These are phyloP conservation scores for Phaeophleospora eucalypticola DNA, from an alignment of 2,329 filamentous ascomycete genomes.

Conservation along the genomic window DNA sequence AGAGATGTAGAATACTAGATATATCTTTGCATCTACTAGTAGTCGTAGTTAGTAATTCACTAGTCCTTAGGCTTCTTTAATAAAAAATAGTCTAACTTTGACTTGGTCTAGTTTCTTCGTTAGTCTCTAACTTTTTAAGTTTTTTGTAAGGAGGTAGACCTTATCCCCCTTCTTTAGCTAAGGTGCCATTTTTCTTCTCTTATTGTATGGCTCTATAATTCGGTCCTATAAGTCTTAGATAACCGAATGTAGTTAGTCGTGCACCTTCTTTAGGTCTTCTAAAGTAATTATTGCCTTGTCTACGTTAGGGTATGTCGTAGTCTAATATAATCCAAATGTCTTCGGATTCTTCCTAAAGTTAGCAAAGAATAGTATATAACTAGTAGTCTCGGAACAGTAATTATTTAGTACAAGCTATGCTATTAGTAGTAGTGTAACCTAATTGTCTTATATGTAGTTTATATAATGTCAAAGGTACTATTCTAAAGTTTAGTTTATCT, in stretches of 20 bases:
- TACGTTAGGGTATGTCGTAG: not conserved
- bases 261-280: not conserved
- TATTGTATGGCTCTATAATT: constrained; percentile 1
- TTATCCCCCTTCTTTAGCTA: constrained; percentile 9
- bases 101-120: constrained; percentile 6
- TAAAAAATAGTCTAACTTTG: constrained; percentile 6
- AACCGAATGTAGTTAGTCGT: not conserved
- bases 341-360: constrained; percentile 14
- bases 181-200: constrained; percentile 8
- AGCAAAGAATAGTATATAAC: constrained; percentile 20
- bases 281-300: constrained; percentile 1
- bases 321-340: not conserved
- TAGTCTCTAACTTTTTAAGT: constrained; percentile 2
- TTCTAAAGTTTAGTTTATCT: constrained; percentile 25
- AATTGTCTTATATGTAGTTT: constrained; percentile 23
- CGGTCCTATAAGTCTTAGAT: not conserved
- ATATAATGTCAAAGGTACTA: constrained; percentile 24
- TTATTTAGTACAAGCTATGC: constrained; percentile 27
- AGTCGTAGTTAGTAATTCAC: constrained; percentile 5
- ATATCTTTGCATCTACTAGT: constrained; percentile 1
- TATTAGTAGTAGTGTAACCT: constrained; percentile 18
- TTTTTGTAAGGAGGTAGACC: constrained; percentile 4
- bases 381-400: constrained; percentile 11
- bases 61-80: constrained; percentile 6
- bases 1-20: constrained; percentile 3